Evolutionary conservation across 192 early-diverging fungal genomes (phyloP).

Genomic region (Linnemannia exigua): DNA sequence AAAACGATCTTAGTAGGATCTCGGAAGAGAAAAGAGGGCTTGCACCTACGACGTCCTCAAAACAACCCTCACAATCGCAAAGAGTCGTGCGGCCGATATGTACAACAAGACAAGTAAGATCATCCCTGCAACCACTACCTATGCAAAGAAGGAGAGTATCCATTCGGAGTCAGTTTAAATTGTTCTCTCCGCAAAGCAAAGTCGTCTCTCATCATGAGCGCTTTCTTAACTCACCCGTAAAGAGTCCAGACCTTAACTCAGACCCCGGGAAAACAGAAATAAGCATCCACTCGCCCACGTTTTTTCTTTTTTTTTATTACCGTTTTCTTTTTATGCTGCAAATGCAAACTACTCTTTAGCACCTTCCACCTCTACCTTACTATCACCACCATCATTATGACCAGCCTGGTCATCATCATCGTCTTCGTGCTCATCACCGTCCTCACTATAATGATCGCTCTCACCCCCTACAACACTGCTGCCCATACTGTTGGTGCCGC

Average conservation of each 20-base stretch:
- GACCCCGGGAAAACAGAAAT: neutral
- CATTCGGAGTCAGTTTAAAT: neutral
- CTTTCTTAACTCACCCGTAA: no score
- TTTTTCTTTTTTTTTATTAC: neutral
- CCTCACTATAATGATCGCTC: conserved; percentile 12
- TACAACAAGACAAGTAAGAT: neutral
- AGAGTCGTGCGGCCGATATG: neutral
- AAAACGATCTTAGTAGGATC: neutral
- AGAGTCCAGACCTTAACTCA: neutral
- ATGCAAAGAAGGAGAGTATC: neutral
- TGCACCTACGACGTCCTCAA: neutral
- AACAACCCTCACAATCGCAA: no score
- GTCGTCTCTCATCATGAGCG: neutral
- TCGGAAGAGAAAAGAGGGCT: neutral
- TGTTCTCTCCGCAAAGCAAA: no score
- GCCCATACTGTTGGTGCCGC: conserved; percentile 24
- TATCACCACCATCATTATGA: neutral
- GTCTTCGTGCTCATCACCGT: neutral
- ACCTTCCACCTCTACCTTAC: neutral
- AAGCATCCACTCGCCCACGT: neutral
- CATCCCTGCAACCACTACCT: neutral
- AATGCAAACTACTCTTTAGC: neutral
- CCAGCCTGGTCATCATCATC: neutral
- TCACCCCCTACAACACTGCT: conserved; percentile 33
- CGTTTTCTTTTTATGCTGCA: neutral